phyloP scores from a whole-genome alignment of 345 rosid genomes.

The Microthlaspi erraticum region DNA sequence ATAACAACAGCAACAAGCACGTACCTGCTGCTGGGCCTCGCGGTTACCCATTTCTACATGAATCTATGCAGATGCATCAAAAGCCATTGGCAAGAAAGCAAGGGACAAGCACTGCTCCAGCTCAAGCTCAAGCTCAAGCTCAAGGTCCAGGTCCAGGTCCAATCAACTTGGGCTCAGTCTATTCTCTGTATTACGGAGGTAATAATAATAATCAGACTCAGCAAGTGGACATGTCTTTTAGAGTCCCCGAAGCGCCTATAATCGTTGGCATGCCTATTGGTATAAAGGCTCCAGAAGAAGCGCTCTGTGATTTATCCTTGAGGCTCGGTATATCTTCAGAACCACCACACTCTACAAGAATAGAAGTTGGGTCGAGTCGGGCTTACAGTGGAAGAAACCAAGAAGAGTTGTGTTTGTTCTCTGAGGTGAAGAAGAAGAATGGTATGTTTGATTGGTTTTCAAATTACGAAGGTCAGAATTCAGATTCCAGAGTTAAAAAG shows the following conservation, averaged over 20 bases:
- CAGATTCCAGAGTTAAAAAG: conserved; percentile 53
- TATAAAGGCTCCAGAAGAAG: conserved; percentile 51
- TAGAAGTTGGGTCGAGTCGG: conserved; percentile 49
- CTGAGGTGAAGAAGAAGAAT: conserved; percentile 52
- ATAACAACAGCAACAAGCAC: conserved; percentile 39
- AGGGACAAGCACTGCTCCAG: conserved; percentile 43
- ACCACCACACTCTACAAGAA: conserved; percentile 44
- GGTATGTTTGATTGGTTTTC: conserved; percentile 47
- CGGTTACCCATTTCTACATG: conserved; percentile 51
- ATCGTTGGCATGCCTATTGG: conserved; percentile 79
- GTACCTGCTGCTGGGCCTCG: conserved; percentile 42
- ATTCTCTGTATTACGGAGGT: conserved; percentile 73
- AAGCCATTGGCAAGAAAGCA: conserved; percentile 41
- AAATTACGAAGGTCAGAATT: conserved; percentile 46
- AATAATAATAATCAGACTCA: conserved; percentile 50
- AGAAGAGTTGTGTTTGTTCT: conserved; percentile 67
- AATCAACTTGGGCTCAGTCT: conserved; percentile 57
- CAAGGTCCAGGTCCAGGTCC: conserved; percentile 3
- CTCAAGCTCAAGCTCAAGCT: neutral
- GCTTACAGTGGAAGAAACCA: conserved; percentile 46
- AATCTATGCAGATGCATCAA: conserved; percentile 46
- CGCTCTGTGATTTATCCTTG: conserved; percentile 79
- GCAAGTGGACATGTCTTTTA: conserved; percentile 47
- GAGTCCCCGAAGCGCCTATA: conserved; percentile 50
- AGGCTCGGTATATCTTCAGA: conserved; percentile 72